Conservation (phyloP, 1,284 basidiomycete species). For the Microbotryum violaceum region DNA sequence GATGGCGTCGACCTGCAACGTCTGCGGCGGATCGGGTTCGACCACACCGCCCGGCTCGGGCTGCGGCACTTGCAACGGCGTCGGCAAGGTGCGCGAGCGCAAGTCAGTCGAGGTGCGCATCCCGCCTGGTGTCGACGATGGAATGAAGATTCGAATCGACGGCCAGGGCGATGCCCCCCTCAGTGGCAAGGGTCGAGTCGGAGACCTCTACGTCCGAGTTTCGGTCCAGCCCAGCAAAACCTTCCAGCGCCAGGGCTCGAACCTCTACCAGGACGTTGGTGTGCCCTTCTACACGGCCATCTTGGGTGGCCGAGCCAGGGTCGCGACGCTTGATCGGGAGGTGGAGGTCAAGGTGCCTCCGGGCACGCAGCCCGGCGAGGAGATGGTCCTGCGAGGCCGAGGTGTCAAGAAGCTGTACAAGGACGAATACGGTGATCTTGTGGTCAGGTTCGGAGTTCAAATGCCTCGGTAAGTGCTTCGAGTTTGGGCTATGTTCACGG, state of each 20-base stretch:
- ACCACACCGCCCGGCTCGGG: conserved; percentile 69
- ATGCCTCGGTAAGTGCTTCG: conserved; percentile 67
- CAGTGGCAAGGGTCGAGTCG: conserved; percentile 57
- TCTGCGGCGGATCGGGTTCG: conserved; percentile 77
- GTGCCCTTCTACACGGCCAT: conserved; percentile 89
- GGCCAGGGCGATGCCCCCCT: conserved; percentile 80
- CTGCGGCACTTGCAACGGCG: conserved; percentile 74
- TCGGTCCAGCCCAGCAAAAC: conserved; percentile 72
- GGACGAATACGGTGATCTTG: conserved; percentile 63
- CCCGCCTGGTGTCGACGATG: conserved; percentile 89
- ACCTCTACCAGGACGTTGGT: conserved; percentile 82
- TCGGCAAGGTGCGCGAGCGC: conserved; percentile 76
- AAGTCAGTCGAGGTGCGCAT: conserved; percentile 77
- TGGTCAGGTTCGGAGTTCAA: conserved; percentile 79
- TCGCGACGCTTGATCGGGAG: conserved; percentile 92
- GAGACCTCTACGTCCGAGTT: conserved; percentile 83
- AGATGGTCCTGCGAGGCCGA: conserved; percentile 85
- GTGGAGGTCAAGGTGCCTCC: conserved; percentile 88
- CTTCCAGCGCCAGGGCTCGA: conserved; percentile 86
- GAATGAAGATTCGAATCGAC: conserved; percentile 82
- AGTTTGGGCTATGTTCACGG: not conserved
- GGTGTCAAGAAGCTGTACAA: conserved; percentile 59
- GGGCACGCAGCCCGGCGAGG: conserved; percentile 94
- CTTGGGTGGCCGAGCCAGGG: conserved; percentile 81
- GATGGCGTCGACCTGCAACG: conserved; percentile 85